These are phyloP conservation scores for Colletotrichum sp. DNA, from an alignment of 2,329 filamentous ascomycete species.

Conservation along the genomic window DNA sequence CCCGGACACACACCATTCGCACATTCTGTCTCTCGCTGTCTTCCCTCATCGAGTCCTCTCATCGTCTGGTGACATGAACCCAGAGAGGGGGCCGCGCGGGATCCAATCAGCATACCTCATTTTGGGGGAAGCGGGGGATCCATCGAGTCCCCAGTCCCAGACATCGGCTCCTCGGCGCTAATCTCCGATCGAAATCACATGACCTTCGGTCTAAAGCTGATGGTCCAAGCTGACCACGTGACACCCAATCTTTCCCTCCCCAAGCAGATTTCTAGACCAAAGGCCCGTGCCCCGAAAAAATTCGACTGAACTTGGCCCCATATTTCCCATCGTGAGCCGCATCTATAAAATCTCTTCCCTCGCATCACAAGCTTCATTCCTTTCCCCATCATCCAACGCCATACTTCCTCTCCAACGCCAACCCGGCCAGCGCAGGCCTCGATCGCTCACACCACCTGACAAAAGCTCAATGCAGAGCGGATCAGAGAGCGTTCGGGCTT, in stretches of 20 bases:
- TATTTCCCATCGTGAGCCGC: conserved; percentile 13
- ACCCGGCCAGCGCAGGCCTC: not conserved
- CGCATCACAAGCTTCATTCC: not conserved
- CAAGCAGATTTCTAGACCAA: not conserved
- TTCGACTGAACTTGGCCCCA: conserved; percentile 1
- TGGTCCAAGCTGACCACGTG: not conserved
- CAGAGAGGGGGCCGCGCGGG: not conserved
- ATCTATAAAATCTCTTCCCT: conserved; percentile 15
- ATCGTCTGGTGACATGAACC: conserved; percentile 17
- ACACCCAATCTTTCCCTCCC: not conserved
- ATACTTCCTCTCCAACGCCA: not conserved
- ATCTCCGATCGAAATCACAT: not conserved
- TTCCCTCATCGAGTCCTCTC: not conserved
- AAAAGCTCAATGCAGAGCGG: not conserved
- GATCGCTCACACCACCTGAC: not conserved
- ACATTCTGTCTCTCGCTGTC: not conserved
- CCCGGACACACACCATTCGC: not conserved
- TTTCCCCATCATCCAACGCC: not conserved
- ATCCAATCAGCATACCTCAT: not conserved
- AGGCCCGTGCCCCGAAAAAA: conserved; percentile 8
- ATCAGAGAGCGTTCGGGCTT: not conserved
- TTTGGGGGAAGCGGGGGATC: not conserved
- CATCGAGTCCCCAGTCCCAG: not conserved
- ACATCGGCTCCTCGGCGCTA: conserved; percentile 7
- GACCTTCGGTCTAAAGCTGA: not conserved